phyloP scores from a whole-genome alignment of 2,329 filamentous ascomycete genomes.

The Gnomoniopsis smithogilvyi region DNA sequence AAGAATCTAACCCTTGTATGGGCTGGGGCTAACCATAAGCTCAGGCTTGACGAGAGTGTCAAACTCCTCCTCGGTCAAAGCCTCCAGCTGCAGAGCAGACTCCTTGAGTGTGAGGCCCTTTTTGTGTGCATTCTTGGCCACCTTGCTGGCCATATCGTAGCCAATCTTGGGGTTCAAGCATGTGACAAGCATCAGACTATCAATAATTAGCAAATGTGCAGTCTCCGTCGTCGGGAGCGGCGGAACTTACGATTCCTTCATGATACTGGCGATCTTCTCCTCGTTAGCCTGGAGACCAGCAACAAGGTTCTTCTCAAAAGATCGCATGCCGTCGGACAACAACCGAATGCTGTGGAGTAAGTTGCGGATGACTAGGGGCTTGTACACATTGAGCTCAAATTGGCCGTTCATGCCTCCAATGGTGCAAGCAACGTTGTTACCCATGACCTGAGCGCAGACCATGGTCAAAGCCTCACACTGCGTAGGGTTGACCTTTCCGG shows the following conservation, averaged over 20 bases:
- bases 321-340: constrained; percentile 86
- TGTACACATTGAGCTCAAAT: constrained; percentile 99
- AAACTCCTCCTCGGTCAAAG: constrained; percentile 84
- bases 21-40: constrained; percentile 85
- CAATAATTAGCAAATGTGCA: background rate
- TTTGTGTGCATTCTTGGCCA: constrained; percentile 98
- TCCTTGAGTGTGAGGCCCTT: constrained; percentile 93
- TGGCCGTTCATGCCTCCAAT: constrained; percentile 97
- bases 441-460: constrained; percentile 96
- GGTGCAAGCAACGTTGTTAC: constrained; percentile 90
- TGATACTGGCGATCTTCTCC: constrained; percentile 81
- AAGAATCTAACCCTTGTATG: constrained; percentile 47
- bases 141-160: constrained; percentile 95
- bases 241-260: constrained; percentile 82
- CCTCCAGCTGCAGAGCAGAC: constrained; percentile 89
- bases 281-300: constrained; percentile 88
- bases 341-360: constrained; percentile 88
- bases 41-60: constrained; percentile 87
- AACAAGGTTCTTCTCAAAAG: constrained; percentile 92
- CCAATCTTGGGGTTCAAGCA: constrained; percentile 97
- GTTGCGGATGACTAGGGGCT: constrained; percentile 94
- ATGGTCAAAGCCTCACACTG: constrained; percentile 98
- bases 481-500: constrained; percentile 98
- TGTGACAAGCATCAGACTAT: constrained; percentile 95
- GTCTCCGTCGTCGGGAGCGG: background rate